Evolutionary conservation across 345 rosid genomes (phyloP), one percentile per base, ranked within the genome.

Genomic region (Excoecaria agallocha): DNA sequence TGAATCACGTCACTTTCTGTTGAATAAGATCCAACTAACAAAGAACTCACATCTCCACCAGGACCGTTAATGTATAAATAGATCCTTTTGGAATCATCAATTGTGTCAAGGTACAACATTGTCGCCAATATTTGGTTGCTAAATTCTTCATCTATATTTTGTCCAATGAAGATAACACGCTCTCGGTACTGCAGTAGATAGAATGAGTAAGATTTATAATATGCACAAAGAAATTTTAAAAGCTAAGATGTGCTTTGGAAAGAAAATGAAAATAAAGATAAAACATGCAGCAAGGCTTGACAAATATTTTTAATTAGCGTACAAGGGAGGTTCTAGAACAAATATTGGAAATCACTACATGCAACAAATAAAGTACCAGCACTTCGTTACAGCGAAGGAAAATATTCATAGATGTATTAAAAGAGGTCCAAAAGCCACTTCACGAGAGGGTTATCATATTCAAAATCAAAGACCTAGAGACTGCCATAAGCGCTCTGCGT

Each of bases 81-180:
- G 35, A 92, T 83, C 82, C 82, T 87, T 76, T 86, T 89, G 10
- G 82, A 74, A 78, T 92, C 93, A 74, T 94, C 93, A 51, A 89
- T 71, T 65, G 87, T 88, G 77, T 94, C 99, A 25, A 94, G 97
- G 80, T 94, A 94, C 84, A 94, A 80, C 96, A 94, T 85, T 17
- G 96, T 91, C 35, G 91, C 98, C 88, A 94, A 83, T 76, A 92
- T 82, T 80, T 91, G 90, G 85, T 94, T 92, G 86, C 99, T 89
- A 74, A 86, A 91, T 72, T 92, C 92, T 82, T 91, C 95, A 76
- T 89, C 93, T 10, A 92, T 86, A 70, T 79, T 72, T 81, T 89
- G 90, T 74, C 93, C 97, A 72, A 95, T 86, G 85, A 91, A 91
- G 74, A 95, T 87, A 50, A 89, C 81, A 5, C 98, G 90, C 83